phyloP scores from a whole-genome alignment of 2,329 filamentous ascomycete species.

The Cercospora brassicicola region DNA sequence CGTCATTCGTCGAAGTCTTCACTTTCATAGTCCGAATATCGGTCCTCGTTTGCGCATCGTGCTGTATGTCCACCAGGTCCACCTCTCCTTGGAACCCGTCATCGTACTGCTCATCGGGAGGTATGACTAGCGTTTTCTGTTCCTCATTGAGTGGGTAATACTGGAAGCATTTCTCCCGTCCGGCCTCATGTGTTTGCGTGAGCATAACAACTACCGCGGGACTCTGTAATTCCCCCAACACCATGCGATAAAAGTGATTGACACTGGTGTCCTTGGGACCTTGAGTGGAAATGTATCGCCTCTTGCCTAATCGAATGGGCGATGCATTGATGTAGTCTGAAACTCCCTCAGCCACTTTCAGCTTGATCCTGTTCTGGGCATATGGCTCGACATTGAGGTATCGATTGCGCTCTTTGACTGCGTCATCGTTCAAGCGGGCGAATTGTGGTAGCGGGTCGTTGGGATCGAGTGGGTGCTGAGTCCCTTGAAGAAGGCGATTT shows the following conservation, averaged over 20 bases:
- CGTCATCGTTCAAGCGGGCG: conserved; percentile 59
- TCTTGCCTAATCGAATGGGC: conserved; percentile 47
- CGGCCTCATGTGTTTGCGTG: conserved; percentile 79
- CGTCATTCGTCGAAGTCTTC: conserved; percentile 41
- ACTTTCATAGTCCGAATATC: conserved; percentile 73
- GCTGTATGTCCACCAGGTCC: conserved; percentile 56
- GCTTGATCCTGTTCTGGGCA: conserved; percentile 78
- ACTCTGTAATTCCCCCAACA: conserved; percentile 60
- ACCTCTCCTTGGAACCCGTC: conserved; percentile 66
- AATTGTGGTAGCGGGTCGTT: conserved; percentile 55
- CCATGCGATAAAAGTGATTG: conserved; percentile 92
- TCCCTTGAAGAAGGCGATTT: conserved; percentile 52
- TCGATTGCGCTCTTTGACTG: conserved; percentile 68
- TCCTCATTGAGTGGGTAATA: conserved; percentile 62
- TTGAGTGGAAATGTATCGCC: conserved; percentile 81
- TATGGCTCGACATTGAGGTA: conserved; percentile 90
- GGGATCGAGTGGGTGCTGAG: conserved; percentile 34
- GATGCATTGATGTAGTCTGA: conserved; percentile 57
- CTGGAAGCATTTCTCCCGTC: conserved; percentile 78
- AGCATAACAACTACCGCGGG: conserved; percentile 87
- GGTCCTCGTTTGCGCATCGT: conserved; percentile 59
- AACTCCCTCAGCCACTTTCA: conserved; percentile 70
- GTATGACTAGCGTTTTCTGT: conserved; percentile 34
- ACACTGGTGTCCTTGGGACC: conserved; percentile 77
- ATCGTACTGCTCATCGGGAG: conserved; percentile 27